A percentile compares a stretch with the other conserved stretches of the same genome.
phyloP scores from a whole-genome alignment of 352 stramenopile genomes.

The Phytophthora sojae region DNA sequence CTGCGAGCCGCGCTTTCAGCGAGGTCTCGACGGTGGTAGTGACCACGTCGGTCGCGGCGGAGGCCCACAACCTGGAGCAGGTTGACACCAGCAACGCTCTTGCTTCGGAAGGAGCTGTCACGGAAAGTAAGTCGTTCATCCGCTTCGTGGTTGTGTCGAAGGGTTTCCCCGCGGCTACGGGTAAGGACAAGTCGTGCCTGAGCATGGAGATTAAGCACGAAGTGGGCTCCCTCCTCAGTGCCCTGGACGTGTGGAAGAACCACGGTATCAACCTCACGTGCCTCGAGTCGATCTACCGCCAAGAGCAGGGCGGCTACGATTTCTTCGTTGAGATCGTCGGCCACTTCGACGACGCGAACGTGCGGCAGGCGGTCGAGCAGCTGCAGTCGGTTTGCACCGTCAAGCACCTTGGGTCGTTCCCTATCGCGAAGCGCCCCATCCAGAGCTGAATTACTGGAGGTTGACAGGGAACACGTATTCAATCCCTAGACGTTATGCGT shows the following conservation, averaged over 20 bases:
- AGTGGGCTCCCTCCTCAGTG: conserved; percentile 83
- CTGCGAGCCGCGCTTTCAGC: conserved; percentile 49
- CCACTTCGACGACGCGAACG: conserved; percentile 76
- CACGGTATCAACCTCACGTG: conserved; percentile 85
- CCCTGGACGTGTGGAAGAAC: conserved; percentile 84
- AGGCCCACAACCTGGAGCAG: conserved; percentile 48
- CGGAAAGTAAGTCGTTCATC: conserved; percentile 56
- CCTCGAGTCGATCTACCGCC: conserved; percentile 88
- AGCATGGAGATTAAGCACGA: conserved; percentile 90
- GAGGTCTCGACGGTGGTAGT: conserved; percentile 60
- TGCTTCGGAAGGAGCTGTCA: conserved; percentile 49
- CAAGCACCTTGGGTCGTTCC: conserved; percentile 84
- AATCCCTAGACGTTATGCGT: conserved; percentile 21
- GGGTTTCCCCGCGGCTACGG: conserved; percentile 64
- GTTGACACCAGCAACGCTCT: conserved; percentile 63
- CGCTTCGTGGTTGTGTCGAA: conserved; percentile 84
- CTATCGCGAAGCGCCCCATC: conserved; percentile 60
- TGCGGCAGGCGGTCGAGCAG: conserved; percentile 61
- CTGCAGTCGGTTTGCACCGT: conserved; percentile 69
- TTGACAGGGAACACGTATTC: conserved; percentile 20
- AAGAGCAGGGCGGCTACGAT: conserved; percentile 76
- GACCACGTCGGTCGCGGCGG: conserved; percentile 58
- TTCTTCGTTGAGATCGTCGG: conserved; percentile 89
- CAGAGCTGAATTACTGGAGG: conserved; percentile 41
- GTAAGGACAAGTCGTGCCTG: conserved; percentile 85